phyloP scores from a whole-genome alignment of 1,139 yeast genomes.

The Candida albicans region DNA sequence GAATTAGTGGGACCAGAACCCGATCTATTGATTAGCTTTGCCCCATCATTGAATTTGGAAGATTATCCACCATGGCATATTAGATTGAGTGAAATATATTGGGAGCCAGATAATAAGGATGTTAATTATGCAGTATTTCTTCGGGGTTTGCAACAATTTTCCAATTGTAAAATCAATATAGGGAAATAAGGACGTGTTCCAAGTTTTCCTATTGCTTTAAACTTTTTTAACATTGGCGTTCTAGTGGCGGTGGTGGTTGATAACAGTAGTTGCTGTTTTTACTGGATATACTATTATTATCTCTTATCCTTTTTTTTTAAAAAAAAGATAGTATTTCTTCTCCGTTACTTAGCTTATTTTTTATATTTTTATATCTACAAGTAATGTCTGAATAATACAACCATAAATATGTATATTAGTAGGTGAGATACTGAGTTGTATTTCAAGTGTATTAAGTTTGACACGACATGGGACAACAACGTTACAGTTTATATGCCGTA shows the following conservation, averaged over 20 bases:
- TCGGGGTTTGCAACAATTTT: conserved; percentile 76
- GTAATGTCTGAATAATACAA: too few species aligned
- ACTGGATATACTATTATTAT: too few species aligned
- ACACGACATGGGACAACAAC: neutral
- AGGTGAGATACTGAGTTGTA: neutral
- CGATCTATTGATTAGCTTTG: conserved; percentile 79
- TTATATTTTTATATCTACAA: too few species aligned
- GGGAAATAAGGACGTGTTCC: conserved; percentile 53
- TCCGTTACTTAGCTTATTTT: too few species aligned
- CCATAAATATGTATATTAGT: neutral
- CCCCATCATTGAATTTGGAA: conserved; percentile 83
- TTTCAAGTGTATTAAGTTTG: neutral
- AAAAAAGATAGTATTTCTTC: too few species aligned
- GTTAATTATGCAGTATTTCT: conserved; percentile 85
- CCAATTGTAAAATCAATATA: conserved; percentile 80
- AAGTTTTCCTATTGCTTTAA: too few species aligned
- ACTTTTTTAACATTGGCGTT: too few species aligned
- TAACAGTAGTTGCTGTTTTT: too few species aligned
- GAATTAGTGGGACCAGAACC: conserved; percentile 89
- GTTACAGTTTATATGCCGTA: neutral
- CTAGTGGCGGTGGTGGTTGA: too few species aligned
- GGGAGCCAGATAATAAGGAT: conserved; percentile 81
- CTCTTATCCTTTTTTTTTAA: too few species aligned
- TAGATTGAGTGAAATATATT: conserved; percentile 83
- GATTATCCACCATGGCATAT: conserved; percentile 99